These are phyloP conservation scores for Alternaria panax DNA, from an alignment of 2,329 filamentous ascomycete species.

Conservation along the genomic window DNA sequence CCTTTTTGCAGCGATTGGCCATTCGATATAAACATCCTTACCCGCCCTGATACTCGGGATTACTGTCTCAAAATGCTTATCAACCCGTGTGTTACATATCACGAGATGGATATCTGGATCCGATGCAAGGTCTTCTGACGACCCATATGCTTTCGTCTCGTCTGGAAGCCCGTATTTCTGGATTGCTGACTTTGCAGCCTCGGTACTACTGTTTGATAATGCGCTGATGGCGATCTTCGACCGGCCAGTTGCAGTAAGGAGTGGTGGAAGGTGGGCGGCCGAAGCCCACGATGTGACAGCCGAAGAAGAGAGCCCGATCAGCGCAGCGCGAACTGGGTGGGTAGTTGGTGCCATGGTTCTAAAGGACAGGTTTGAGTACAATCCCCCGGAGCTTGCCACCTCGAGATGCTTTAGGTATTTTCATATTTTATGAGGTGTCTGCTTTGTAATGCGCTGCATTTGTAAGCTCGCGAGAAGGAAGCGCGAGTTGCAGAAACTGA, in stretches of 20 bases:
- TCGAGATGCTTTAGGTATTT: not conserved
- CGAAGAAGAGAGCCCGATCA: constrained; percentile 65
- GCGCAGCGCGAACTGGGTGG: constrained; percentile 60
- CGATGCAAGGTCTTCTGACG: constrained; percentile 54
- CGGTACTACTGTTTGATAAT: constrained; percentile 55
- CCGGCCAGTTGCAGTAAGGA: constrained; percentile 50
- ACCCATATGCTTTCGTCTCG: constrained; percentile 54
- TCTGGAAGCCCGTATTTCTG: constrained; percentile 47
- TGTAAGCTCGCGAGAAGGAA: not conserved
- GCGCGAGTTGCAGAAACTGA: not conserved
- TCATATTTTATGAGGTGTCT: not conserved
- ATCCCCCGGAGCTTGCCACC: not conserved
- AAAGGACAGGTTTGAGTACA: not conserved
- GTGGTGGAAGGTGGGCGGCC: constrained; percentile 65
- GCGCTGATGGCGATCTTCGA: constrained; percentile 55
- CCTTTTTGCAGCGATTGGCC: constrained; percentile 54
- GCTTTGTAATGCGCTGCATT: constrained; percentile 6
- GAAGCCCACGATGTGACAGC: constrained; percentile 64
- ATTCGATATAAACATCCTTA: constrained; percentile 61
- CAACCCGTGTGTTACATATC: constrained; percentile 62
- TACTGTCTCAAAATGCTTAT: constrained; percentile 59
- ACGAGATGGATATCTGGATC: constrained; percentile 50
- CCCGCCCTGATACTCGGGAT: constrained; percentile 60
- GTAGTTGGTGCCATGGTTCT: not conserved
- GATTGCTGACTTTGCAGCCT: constrained; percentile 53